Conservation (phyloP, 306 rosid genomes). For the Fragaria nilgerrensis region DNA sequence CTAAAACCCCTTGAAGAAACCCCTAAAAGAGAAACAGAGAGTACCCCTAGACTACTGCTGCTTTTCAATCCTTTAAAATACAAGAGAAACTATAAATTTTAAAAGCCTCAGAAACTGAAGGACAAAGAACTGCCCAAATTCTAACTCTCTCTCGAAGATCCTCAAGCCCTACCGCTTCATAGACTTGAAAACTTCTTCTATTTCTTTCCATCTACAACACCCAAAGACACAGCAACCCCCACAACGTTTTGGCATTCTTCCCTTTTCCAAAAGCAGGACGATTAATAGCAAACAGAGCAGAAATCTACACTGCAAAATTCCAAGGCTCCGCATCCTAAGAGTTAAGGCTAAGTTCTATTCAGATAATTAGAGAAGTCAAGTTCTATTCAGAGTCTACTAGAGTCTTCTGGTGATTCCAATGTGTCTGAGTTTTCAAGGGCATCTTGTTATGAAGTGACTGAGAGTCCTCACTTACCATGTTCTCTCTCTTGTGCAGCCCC, state of each 20-base stretch:
- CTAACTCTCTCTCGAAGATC: not conserved
- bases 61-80: not conserved
- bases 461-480: not conserved
- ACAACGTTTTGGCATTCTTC: not conserved
- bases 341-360: not conserved
- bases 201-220: not conserved
- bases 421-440: not conserved
- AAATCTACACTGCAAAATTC: not conserved
- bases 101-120: not conserved
- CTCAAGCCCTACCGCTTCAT: not conserved
- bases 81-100: not conserved
- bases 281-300: not conserved
- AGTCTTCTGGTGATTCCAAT: not conserved
- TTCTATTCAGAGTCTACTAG: not conserved
- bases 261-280: not conserved
- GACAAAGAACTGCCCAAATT: no score
- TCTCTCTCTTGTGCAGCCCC: not conserved
- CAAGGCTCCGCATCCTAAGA: not conserved
- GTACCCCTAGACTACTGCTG: not conserved
- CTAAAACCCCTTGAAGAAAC: not conserved
- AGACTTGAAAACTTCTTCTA: not conserved
- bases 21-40: not conserved
- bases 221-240: not conserved
- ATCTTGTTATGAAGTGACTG: not conserved
- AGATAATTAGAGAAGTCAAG: not conserved